Base-by-base conservation (phyloP, 495 filamentous ascomycete species). In the Sabuloglossum arenarium region DNA sequence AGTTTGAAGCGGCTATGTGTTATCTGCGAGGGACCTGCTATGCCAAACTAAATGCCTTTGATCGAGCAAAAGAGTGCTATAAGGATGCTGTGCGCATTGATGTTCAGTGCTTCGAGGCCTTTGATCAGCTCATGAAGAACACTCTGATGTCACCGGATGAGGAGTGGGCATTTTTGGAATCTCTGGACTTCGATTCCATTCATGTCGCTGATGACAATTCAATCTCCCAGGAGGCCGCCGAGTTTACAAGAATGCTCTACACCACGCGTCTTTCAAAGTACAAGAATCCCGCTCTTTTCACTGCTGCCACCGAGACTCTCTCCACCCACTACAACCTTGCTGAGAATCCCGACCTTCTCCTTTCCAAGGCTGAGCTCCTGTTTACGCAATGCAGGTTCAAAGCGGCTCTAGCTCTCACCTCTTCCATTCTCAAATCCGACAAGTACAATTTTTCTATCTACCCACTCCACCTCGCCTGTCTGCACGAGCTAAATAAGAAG, bases 81-180 rank as follows among this genome's bases (percentile, higher is more conserved):
- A 96, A 94, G 70, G 86, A 93, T 61, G 91, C 91, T 6, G 86
- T 97, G 43, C 76, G 85, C 50, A 96, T 99, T 63, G 93, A 99
- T 65, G 88, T 97, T 6, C 89, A 96, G 65, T 99, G 91, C 67
- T 97, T 93, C 63, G 91, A 99, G 65, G 91, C 91, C 2, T 97
- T 97, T 63, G 89, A 94, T 58, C 88, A 95, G 67, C 75, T 99
- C 52, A 95, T 96, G 84, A 88, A 89, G 71, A 97, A 97, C 67
- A 84, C 82, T 21, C 77, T 97, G 27, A 93, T 99, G 86, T 88
- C 89, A n/a, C 90, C 93, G 1, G 82, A 88, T 39, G 93, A 99
- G 67, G 91, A 99, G 65, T 88, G 91, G 75, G 74, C 83, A 37
- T 96, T 99, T 59, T 75, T 99, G 30, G 85, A 90, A 59, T 86